Conservation (phyloP, 257 asterid species). For the Scutellaria baicalensis region DNA sequence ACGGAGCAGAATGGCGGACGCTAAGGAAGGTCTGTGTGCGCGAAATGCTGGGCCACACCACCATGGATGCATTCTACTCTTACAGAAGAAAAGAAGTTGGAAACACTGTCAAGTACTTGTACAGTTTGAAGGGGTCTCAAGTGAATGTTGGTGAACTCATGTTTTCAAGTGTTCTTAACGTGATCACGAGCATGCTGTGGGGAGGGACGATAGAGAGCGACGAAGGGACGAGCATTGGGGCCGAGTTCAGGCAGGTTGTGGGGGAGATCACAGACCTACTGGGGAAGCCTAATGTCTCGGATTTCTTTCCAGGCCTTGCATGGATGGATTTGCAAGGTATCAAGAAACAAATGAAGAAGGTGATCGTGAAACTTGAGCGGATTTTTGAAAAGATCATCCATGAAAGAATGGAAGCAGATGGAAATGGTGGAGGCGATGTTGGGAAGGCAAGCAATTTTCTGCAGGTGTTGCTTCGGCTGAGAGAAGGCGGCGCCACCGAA, state of each 20-base stretch:
- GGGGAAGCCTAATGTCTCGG: slow-evolving; percentile 45
- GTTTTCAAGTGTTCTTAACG: slow-evolving; percentile 32
- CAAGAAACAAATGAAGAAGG: slow-evolving; percentile 20
- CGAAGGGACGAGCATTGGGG: slow-evolving; percentile 20
- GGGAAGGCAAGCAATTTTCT: slow-evolving; percentile 31
- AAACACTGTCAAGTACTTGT: slow-evolving; percentile 7
- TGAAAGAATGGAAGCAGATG: not conserved
- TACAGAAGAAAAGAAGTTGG: slow-evolving; percentile 29
- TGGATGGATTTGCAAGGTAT: slow-evolving; percentile 50
- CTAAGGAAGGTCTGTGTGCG: slow-evolving; percentile 36
- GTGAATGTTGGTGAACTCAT: slow-evolving; percentile 32
- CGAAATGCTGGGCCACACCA: slow-evolving; percentile 33
- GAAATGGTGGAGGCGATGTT: not conserved
- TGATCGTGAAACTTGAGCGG: slow-evolving; percentile 12
- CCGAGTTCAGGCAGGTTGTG: slow-evolving; percentile 33
- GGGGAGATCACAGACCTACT: slow-evolving; percentile 20
- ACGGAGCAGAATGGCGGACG: slow-evolving; percentile 45
- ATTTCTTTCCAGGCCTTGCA: slow-evolving; percentile 38
- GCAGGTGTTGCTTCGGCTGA: slow-evolving; percentile 42
- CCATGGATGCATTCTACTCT: slow-evolving; percentile 26
- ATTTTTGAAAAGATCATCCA: slow-evolving; percentile 23
- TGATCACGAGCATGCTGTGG: slow-evolving; percentile 40
- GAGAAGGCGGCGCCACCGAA: slow-evolving; percentile 33
- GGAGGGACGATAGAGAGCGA: slow-evolving; percentile 27
- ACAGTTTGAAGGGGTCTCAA: not conserved